These are phyloP conservation scores for Salinomyces thailandicus DNA, from an alignment of 2,329 filamentous ascomycete genomes.

Conservation along the genomic window DNA sequence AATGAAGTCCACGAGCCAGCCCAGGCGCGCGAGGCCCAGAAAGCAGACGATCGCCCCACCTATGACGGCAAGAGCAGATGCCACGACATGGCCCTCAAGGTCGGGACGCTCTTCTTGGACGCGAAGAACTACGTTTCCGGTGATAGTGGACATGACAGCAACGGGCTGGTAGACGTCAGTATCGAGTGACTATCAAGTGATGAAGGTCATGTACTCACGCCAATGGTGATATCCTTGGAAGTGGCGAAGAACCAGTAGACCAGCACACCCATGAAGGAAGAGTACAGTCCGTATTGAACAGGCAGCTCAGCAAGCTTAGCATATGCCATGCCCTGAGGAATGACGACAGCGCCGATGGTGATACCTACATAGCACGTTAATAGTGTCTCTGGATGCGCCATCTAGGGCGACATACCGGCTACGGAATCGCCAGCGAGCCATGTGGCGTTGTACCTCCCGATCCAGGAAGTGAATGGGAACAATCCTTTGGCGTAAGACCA, in stretches of 20 bases:
- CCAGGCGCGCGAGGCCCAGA: slow-evolving; percentile 67
- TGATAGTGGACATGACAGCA: slow-evolving; percentile 86
- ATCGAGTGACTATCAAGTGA: no score
- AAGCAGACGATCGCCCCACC: slow-evolving; percentile 65
- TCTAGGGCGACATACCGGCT: slow-evolving; percentile 50
- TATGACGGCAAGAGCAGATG: slow-evolving; percentile 68
- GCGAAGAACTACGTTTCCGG: slow-evolving; percentile 66
- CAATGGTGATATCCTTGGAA: slow-evolving; percentile 96
- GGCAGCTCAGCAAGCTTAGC: slow-evolving; percentile 71
- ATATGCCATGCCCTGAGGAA: slow-evolving; percentile 97
- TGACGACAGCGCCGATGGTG: slow-evolving; percentile 67
- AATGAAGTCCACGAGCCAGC: slow-evolving; percentile 90
- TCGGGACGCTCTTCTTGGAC: slow-evolving; percentile 49
- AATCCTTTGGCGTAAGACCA: slow-evolving; percentile 55
- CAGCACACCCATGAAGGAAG: slow-evolving; percentile 89
- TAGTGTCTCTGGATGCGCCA: slow-evolving; percentile 1
- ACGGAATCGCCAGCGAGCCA: slow-evolving; percentile 86
- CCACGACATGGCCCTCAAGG: slow-evolving; percentile 55
- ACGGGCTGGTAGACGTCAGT: slow-evolving; percentile 55
- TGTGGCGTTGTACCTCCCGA: slow-evolving; percentile 73
- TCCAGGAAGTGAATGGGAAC: slow-evolving; percentile 88
- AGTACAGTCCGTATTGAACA: slow-evolving; percentile 78
- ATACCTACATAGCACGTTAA: slow-evolving; percentile 38
- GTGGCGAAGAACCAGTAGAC: slow-evolving; percentile 98
- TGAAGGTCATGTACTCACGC: slow-evolving; percentile 55